Conservation (phyloP, 257 asterid species). For the Nicotiana noctiflora region DNA sequence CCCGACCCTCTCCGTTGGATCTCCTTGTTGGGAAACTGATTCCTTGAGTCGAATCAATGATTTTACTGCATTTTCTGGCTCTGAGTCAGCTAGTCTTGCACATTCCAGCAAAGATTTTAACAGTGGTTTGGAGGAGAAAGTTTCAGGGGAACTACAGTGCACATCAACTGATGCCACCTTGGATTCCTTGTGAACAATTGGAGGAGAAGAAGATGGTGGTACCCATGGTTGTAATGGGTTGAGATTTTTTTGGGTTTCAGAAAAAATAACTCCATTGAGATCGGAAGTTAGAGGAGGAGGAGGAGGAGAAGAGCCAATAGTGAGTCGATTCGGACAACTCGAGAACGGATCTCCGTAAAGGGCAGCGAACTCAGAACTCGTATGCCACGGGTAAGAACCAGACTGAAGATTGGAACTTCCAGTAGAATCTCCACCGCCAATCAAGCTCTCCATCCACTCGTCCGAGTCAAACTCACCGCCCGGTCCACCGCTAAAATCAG, state of each 20-base stretch:
- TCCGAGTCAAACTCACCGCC: conserved; percentile 87
- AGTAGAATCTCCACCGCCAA: conserved; percentile 79
- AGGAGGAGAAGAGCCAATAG: conserved; percentile 41
- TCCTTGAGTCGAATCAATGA: conserved; percentile 49
- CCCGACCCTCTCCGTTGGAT: conserved; percentile 69
- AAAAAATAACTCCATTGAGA: conserved; percentile 52
- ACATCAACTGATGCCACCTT: conserved; percentile 12
- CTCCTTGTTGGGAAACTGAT: conserved; percentile 58
- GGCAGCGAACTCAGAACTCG: conserved; percentile 36
- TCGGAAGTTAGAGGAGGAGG: conserved; percentile 39
- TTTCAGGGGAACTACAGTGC: conserved; percentile 37
- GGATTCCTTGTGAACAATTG: conserved; percentile 17
- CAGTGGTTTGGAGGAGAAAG: conserved; percentile 40
- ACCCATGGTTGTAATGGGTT: conserved; percentile 31
- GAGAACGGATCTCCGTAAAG: conserved; percentile 55
- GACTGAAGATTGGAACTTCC: conserved; percentile 55
- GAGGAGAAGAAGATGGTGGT: conserved; percentile 22
- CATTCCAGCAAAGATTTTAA: conserved; percentile 53
- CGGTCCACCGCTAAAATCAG: conserved; percentile 46
- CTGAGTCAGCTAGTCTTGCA: conserved; percentile 56
- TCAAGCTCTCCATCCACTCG: conserved; percentile 95
- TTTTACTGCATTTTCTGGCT: conserved; percentile 53
- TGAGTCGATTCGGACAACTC: conserved; percentile 31
- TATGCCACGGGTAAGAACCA: conserved; percentile 71
- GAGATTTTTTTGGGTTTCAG: conserved; percentile 31